A percentile compares a stretch with the other conserved stretches of the same genome.
phyloP scores from a whole-genome alignment of 305 asterid species.

The Fraxinus sp. region DNA sequence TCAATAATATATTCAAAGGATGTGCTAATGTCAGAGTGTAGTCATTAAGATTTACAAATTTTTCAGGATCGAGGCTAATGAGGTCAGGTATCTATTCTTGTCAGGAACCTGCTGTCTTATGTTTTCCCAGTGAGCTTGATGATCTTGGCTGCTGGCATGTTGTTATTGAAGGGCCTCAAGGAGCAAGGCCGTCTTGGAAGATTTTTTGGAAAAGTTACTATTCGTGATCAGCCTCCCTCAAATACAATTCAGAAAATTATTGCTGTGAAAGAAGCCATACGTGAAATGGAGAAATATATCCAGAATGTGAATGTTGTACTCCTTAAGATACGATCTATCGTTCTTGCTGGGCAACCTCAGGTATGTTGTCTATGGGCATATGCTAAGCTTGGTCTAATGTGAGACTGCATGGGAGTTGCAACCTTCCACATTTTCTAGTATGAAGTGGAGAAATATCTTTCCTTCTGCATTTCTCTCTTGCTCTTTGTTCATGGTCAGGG shows the following conservation, averaged over 20 bases:
- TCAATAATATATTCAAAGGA: not conserved
- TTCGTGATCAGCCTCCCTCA: slow-evolving; percentile 91
- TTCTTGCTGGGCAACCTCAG: slow-evolving; percentile 95
- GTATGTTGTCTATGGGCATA: slow-evolving; percentile 33
- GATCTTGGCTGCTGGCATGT: slow-evolving; percentile 67
- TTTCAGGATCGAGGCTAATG: slow-evolving; percentile 5
- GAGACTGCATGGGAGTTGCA: not conserved
- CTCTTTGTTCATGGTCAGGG: not conserved
- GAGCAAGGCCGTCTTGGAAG: slow-evolving; percentile 98
- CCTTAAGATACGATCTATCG: slow-evolving; percentile 75
- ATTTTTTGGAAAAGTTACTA: slow-evolving; percentile 82
- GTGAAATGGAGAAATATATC: slow-evolving; percentile 76
- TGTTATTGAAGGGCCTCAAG: slow-evolving; percentile 83
- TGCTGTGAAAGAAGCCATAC: slow-evolving; percentile 90
- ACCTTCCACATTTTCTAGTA: not conserved
- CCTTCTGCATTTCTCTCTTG: not conserved
- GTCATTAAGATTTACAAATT: not conserved
- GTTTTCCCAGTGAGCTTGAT: slow-evolving; percentile 74
- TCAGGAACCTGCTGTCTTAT: slow-evolving; percentile 79
- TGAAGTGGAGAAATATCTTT: not conserved
- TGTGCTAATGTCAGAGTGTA: not conserved
- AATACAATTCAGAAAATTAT: slow-evolving; percentile 88
- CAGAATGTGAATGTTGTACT: slow-evolving; percentile 78
- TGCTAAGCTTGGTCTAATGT: not conserved
- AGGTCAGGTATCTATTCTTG: slow-evolving; percentile 21